Evolutionary conservation across 2,329 filamentous ascomycete genomes (phyloP).

Genomic region (Thelonectria rubi): DNA sequence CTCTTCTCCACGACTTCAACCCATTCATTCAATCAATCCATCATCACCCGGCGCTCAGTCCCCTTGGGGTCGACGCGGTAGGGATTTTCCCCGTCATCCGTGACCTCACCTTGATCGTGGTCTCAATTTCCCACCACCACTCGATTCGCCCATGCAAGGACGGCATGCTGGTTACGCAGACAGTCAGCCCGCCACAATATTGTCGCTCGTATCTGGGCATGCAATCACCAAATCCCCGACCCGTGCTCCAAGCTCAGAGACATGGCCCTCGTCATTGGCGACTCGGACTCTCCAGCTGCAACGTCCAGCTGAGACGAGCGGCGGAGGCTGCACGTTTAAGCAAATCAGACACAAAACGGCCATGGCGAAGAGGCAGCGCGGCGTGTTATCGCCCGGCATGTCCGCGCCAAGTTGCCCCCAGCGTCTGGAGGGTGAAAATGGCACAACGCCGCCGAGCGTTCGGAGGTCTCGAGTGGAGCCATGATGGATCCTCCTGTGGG

Average conservation of each 20-base stretch:
- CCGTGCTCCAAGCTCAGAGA: not conserved
- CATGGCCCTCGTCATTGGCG: not conserved
- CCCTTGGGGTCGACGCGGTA: slow-evolving; percentile 17
- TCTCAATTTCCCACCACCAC: not conserved
- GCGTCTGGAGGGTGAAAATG: slow-evolving; percentile 29
- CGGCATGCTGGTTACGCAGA: not conserved
- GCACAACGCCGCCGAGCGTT: slow-evolving; percentile 36
- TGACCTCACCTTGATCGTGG: slow-evolving; percentile 2
- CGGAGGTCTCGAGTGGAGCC: slow-evolving; percentile 39
- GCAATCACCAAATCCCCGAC: slow-evolving; percentile 2
- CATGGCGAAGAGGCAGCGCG: slow-evolving; percentile 15
- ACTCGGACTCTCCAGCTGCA: slow-evolving; percentile 1
- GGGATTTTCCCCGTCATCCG: slow-evolving; percentile 23
- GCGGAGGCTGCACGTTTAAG: slow-evolving; percentile 2
- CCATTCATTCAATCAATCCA: slow-evolving; percentile 12
- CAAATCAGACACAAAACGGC: slow-evolving; percentile 2
- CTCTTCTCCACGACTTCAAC: slow-evolving; percentile 9
- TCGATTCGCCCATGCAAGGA: not conserved
- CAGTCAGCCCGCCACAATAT: slow-evolving; percentile 29
- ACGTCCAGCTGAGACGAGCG: slow-evolving; percentile 16
- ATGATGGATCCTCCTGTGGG: slow-evolving; percentile 36
- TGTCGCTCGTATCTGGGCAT: slow-evolving; percentile 22
- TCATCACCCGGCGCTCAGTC: slow-evolving; percentile 9
- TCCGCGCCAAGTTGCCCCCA: slow-evolving; percentile 18
- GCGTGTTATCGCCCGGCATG: slow-evolving; percentile 23